Percentiles rank a stretch among this genome's conserved stretches.
These are phyloP conservation scores for Globomyces pollinis-pini DNA, from an alignment of 192 early-diverging fungal species.

Conservation along the genomic window DNA sequence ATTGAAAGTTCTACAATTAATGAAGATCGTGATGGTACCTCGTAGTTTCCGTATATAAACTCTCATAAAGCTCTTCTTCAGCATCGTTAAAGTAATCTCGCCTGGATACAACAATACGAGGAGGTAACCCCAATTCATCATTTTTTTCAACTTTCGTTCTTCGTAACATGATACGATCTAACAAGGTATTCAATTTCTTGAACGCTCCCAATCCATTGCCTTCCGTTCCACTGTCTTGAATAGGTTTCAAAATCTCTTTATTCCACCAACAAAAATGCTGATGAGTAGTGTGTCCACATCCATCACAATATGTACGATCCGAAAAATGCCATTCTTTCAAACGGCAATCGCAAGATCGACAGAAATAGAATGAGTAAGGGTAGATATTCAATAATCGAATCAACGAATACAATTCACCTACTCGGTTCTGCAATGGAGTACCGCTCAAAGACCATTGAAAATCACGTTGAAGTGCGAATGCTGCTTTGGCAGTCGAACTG, in stretches of 20 bases:
- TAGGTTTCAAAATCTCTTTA: conserved; percentile 80
- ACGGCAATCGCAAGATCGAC: conserved; percentile 66
- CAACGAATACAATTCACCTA: conserved; percentile 87
- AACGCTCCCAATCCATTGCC: conserved; percentile 60
- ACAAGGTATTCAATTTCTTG: conserved; percentile 61
- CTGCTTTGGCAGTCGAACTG: conserved; percentile 75
- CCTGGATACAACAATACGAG: conserved; percentile 68
- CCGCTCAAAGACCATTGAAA: conserved; percentile 81
- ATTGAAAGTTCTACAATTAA: background rate
- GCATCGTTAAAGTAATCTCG: conserved; percentile 80
- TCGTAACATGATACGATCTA: conserved; percentile 83
- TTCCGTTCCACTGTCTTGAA: conserved; percentile 63
- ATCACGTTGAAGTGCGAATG: conserved; percentile 61
- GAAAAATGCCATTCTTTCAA: conserved; percentile 33
- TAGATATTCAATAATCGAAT: conserved; percentile 81
- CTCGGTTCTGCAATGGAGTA: conserved; percentile 88
- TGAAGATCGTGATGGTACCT: conserved; percentile 5
- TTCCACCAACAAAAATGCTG: conserved; percentile 75
- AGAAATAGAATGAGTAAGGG: conserved; percentile 82
- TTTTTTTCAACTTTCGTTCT: conserved; percentile 84
- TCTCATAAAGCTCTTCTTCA: conserved; percentile 84
- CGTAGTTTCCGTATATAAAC: conserved; percentile 60
- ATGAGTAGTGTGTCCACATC: conserved; percentile 39
- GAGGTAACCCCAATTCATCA: conserved; percentile 80
- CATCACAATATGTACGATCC: conserved; percentile 28